A percentile compares a stretch with the other conserved stretches of the same genome.
These are phyloP conservation scores for Beta vulgaris DNA, from an alignment of 148 eudicot species.

Conservation along the genomic window DNA sequence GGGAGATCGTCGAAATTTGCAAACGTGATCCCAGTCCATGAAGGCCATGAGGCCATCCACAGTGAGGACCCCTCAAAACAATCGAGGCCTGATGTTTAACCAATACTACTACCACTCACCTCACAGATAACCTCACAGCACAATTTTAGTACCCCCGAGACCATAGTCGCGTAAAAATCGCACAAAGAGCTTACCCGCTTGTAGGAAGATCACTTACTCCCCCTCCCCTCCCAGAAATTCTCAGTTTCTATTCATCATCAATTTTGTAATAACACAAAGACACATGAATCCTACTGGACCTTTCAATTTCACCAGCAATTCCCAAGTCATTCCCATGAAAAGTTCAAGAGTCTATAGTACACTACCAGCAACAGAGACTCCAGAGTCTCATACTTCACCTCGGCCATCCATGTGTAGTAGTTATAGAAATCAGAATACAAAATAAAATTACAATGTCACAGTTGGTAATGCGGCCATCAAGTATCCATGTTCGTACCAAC, in stretches of 20 bases:
- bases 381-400: neutral
- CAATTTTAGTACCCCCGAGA: no score
- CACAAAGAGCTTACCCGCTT: neutral
- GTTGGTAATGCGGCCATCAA: neutral
- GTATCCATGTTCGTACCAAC: neutral
- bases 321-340: conserved; percentile 1
- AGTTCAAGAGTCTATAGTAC: neutral
- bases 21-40: neutral
- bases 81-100: no score
- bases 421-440: neutral
- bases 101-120: neutral
- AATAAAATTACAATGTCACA: neutral
- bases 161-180: no score
- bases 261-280: no score
- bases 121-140: conserved; percentile 4
- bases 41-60: neutral
- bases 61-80: neutral
- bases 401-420: neutral
- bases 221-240: neutral
- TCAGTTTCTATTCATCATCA: no score
- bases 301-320: neutral
- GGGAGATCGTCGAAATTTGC: neutral
- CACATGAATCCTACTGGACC: neutral
- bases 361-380: neutral
- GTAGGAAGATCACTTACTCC: neutral